Base-by-base conservation (phyloP, 306 rosid species). In the Medicago ruthenica region DNA sequence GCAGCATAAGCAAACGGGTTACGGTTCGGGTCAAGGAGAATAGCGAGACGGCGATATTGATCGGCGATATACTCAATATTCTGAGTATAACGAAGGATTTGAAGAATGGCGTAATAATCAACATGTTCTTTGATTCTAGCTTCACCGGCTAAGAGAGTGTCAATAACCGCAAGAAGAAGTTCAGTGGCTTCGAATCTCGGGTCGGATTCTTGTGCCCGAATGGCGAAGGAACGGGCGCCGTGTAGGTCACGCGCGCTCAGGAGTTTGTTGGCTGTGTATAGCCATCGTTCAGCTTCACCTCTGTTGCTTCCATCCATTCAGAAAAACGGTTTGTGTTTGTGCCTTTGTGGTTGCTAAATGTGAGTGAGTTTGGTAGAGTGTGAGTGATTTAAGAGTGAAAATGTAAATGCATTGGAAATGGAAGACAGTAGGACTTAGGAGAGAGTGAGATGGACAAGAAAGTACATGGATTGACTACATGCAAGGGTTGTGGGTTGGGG, bases 221-320 rank as follows among this genome's bases (percentile, higher is more conserved):
- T 83, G 13, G 97, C 99, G 14, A 95, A 95, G 44, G 88, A 85
- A 71, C 91, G 81, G 0, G 97, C 90, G 40, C 97, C 97, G 51
- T 83, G 91, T 21, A 92, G 41, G 72, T 95, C 99, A 78, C 92
- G 88, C 57, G 97, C 86, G 51, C 85, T 83, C 4, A 95, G 86
- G 0, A 92, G 90, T 84, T 86, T 95, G 83, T 90, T 91, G 0
- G 99, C 96, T 0, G 90, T 90, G 85, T 80, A 87, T 0, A 95
- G 79, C 99, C 97, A 95, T 36, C 97, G 89, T 80, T 86, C 87
- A 12, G 97, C 97, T 70, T 95, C 99, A 3, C 83, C 93, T 76
- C 91, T 80, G 77, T 47, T 58, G 8, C n/a, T 83, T 27, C 81
- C 80, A 47, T 75, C 73, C 22, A 58, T 58, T 53, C 5, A 53